Base-by-base conservation (phyloP, 192 early-diverging fungal species). In the Podila epicladia region DNA sequence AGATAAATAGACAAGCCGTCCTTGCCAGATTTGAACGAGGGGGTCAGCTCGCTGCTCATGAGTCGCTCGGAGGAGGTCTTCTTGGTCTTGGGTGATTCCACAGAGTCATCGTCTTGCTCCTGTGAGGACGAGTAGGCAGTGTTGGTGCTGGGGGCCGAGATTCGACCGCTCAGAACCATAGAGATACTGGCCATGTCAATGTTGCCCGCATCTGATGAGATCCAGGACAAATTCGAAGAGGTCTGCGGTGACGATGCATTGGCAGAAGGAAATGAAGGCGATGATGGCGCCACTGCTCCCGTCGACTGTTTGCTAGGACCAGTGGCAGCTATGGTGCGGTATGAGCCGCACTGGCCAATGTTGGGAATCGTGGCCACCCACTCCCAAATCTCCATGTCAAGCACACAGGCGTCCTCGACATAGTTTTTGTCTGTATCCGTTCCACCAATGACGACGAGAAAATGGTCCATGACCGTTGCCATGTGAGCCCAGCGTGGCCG, bases 341-440 rank as follows among this genome's bases (percentile, higher is more conserved):
- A 69, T 28, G 67, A 59, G 41, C 67, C 67, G 29, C 67, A 69
- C 58, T 69, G 67, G 28, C 67, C 67, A 61, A 69, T 69, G 15
- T 37, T 48, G n/a, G 49, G 67, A 9, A 69, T 48, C 17, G 58
- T 59, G 6, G 67, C 38, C 38, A 69, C 67, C 67, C 67, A 69
- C 29, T 69, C 67, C 67, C 67, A 69, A 24, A 57, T 59, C 35
- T 69, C 55, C 22, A 69, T 38, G 67, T 69, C 67, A 0, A 69
- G 58, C 6, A 69, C 67, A 48, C 67, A 69, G 45, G 67, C 67
- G 31, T 69, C 67, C 45, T 69, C 67, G 29, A 69, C 41, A 61
- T 69, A 69, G 9, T 28, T 57, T n/a, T 69, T 69, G 19, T 29
- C 31, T 2, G 67, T 61, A 15, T 69, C 67, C 5, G 67, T 69